Conservation (phyloP, 176 grass and related monocot species). For the Oryza glumipatula region DNA sequence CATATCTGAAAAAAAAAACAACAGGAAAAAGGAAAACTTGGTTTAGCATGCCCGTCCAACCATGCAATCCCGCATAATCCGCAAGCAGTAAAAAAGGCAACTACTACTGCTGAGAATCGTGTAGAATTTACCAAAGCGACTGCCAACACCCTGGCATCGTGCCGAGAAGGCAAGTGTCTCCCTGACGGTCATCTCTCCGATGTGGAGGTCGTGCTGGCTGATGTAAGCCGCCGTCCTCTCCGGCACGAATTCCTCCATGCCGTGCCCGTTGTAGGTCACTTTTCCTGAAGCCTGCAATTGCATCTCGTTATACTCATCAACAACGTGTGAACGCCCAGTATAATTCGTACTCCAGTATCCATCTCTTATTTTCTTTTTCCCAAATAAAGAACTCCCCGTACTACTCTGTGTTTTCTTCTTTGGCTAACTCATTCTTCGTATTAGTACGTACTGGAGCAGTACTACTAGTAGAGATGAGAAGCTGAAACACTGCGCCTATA, state of each 20-base stretch:
- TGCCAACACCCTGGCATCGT: conserved; percentile 88
- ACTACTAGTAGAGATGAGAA: neutral
- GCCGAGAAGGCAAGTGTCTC: conserved; percentile 93
- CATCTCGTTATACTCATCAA: neutral
- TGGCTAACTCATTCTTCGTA: neutral
- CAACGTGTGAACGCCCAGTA: neutral
- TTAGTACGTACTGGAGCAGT: neutral
- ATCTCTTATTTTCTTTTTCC: neutral
- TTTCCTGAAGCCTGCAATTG: conserved; percentile 58
- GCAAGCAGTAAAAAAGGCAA: neutral
- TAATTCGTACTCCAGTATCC: neutral
- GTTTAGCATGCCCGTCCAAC: conserved; percentile 25
- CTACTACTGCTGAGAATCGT: conserved; percentile 8
- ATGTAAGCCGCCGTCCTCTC: conserved; percentile 94
- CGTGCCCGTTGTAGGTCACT: conserved; percentile 91
- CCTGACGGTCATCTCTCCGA: conserved; percentile 96
- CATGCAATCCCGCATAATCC: conserved; percentile 5
- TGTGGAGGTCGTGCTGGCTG: conserved; percentile 94
- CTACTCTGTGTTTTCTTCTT: neutral
- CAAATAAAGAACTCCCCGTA: neutral
- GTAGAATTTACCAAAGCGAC: conserved; percentile 54
- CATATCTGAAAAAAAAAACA: conserved; percentile 61
- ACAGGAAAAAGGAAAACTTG: neutral
- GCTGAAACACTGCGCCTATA: neutral
- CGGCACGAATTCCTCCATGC: conserved; percentile 85